These are phyloP conservation scores for Thymus mandschuricus DNA, from an alignment of 257 asterid species.

Conservation along the genomic window DNA sequence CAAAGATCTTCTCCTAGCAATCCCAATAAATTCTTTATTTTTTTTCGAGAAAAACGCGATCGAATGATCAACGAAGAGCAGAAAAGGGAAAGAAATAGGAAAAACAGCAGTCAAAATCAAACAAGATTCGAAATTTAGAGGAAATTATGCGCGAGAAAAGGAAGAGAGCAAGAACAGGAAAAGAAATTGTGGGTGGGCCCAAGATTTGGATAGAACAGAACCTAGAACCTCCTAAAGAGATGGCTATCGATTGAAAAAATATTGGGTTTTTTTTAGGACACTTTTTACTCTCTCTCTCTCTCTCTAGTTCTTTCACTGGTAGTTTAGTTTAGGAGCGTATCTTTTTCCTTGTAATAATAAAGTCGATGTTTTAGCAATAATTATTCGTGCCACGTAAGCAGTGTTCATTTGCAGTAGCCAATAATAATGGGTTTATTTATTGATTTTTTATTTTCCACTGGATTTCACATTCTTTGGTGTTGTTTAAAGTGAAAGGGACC, in stretches of 20 bases:
- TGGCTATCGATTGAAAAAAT: constrained; percentile 24
- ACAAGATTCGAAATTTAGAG: constrained; percentile 25
- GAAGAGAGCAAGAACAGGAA: constrained; percentile 39
- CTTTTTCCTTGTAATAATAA: not conserved
- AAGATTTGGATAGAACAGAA: constrained; percentile 48
- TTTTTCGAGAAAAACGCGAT: constrained; percentile 21
- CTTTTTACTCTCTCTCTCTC: not conserved
- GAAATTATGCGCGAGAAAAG: constrained; percentile 1
- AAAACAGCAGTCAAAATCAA: constrained; percentile 23
- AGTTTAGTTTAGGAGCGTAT: not conserved
- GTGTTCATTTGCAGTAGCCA: constrained; percentile 2
- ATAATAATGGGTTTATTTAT: not conserved
- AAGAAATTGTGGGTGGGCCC: constrained; percentile 51
- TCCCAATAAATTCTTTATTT: not conserved
- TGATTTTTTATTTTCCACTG: too few species aligned
- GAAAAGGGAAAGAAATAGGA: not conserved
- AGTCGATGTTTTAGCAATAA: not conserved
- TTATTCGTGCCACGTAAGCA: constrained; percentile 19
- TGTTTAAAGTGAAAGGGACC: constrained; percentile 9
- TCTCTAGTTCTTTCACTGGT: too few species aligned
- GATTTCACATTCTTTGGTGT: not conserved
- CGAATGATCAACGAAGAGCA: not conserved
- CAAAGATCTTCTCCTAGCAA: not conserved
- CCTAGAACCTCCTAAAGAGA: constrained; percentile 47
- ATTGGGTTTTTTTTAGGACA: not conserved